Evolutionary conservation across 2,329 filamentous ascomycete genomes (phyloP), one percentile per base, ranked within the genome.

Genomic region (Macrophomina pseudophaseolina): DNA sequence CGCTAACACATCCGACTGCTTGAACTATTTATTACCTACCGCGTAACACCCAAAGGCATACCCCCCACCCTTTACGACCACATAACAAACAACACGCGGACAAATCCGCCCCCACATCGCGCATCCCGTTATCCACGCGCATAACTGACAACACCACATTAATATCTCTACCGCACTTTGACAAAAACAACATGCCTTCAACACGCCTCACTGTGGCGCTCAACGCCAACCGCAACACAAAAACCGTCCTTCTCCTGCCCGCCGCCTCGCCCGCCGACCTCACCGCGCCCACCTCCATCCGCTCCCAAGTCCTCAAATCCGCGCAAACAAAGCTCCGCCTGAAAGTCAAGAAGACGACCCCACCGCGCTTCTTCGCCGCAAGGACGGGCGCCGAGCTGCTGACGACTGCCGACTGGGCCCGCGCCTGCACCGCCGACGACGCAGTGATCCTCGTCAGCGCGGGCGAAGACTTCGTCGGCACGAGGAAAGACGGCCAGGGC

Each of bases 381-480:
- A 58, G 70, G 4, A 72, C 69, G 9, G 74, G 75, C 2, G 66
- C 71, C 48, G 75, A 78, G 64, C 68, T 78, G 5, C 28, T 73
- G 2, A 69, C 30, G 1, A 68, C 75, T 35, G 68, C 68, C 46
- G 74, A 76, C 32, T 78, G 74, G 75, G 70, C 69, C 51, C 64
- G 42, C 38, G 69, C 64, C 11, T 38, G 23, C 23, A 23, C 74
- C 8, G 68, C 66, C 30, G 67, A 76, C 53, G 74, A 78, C 66
- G 64, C 73, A 14, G 68, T 72, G 3, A 64, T 79, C 23, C 70
- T 77, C 7, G 68, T 75, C 2, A 49, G 38, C 12, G 69, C 70
- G n/a, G 74, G 75, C 32, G 75, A 78, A 56, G 73, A 75, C 8
- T 75, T 74, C 68, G 70, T 78, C 23, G 75, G 76, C 1, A 67